Base-by-base conservation (phyloP, 2,329 filamentous ascomycete species). In the Epichloe typhina region DNA sequence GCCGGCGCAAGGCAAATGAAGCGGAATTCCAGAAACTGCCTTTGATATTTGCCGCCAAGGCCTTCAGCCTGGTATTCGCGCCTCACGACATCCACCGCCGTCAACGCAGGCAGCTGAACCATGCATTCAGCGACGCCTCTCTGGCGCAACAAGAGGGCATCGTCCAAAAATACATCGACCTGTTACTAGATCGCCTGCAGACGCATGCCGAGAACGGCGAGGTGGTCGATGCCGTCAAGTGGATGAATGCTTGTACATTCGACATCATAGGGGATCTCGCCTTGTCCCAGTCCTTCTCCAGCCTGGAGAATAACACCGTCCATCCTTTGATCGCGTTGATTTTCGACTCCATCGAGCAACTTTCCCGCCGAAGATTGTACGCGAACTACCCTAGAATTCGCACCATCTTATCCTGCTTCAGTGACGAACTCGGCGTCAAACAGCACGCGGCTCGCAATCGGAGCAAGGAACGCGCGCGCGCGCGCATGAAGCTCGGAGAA, bases 201-300 rank as follows among this genome's bases (percentile, higher is more conserved):
- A 50, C 57, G 11, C 57, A 55, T 0, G 55, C 54, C 15, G 26
- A 46, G 0, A 21, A 47, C 4, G 54, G 54, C 2, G 36, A 53
- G 40, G 11, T 46, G 1, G 43, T 61, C 44, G 56, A 62, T 37
- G 59, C 69, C 52, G 58, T 58, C 11, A 55, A 64, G 35, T 70
- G 66, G 66, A 58, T 61, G 49, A 66, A 68, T 44, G 68, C 66
- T 52, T 57, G 62, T 2, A 64, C 68, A 0, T 67, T 72, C 52
- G 70, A 72, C 55, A 66, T 72, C 19, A 66, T 70, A n/a, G 61
- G 62, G 6, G 57, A 63, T 41, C 60, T 75, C 33, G 64, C 68
- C 0, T 75, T 73, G 54, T 69, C 68, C 12, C 65, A 72, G 44
- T 64, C 67, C 0, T 73, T 71, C 53, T 57, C 59, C 15, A 63